Evolutionary conservation across 345 rosid species (phyloP).

Genomic region (Euclidium syriacum): DNA sequence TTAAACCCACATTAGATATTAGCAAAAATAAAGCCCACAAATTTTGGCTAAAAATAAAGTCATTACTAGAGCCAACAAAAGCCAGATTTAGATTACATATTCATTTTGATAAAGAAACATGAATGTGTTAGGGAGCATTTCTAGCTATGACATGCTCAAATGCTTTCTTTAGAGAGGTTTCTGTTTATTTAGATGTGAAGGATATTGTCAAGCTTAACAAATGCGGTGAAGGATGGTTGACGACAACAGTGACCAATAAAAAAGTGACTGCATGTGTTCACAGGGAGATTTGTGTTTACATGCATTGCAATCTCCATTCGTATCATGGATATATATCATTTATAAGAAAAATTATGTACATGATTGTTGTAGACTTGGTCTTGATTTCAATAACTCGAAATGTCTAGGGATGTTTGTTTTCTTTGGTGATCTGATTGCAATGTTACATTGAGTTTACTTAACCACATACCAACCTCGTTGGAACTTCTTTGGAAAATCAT

Average conservation of each 20-base stretch:
- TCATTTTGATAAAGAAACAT: too few relatives aligned
- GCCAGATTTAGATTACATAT: too few relatives aligned
- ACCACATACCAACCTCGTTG: constrained; percentile 62
- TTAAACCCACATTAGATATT: too few relatives aligned
- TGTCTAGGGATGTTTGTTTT: constrained; percentile 77
- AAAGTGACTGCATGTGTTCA: constrained; percentile 52
- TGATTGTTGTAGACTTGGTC: constrained; percentile 40
- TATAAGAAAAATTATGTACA: constrained; percentile 44
- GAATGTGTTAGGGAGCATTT: too few relatives aligned
- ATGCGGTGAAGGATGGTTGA: constrained; percentile 55
- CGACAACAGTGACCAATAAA: constrained; percentile 24
- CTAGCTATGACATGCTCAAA: constrained; percentile 35
- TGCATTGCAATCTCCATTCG: constrained; percentile 53
- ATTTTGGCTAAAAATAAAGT: too few relatives aligned
- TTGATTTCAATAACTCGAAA: constrained; percentile 26
- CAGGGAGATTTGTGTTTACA: constrained; percentile 70
- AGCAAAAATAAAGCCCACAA: too few relatives aligned
- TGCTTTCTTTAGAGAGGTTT: constrained; percentile 17
- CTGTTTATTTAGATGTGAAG: constrained; percentile 57
- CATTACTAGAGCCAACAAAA: too few relatives aligned
- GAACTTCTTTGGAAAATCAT: constrained; percentile 34
- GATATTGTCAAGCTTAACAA: constrained; percentile 62
- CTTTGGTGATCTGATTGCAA: constrained; percentile 63
- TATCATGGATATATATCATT: constrained; percentile 67
- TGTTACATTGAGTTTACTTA: constrained; percentile 55